A percentile compares a stretch with the other conserved stretches of the same genome.
Conservation (phyloP, 2,329 filamentous ascomycete species). For the Bipolaris zeicola region DNA sequence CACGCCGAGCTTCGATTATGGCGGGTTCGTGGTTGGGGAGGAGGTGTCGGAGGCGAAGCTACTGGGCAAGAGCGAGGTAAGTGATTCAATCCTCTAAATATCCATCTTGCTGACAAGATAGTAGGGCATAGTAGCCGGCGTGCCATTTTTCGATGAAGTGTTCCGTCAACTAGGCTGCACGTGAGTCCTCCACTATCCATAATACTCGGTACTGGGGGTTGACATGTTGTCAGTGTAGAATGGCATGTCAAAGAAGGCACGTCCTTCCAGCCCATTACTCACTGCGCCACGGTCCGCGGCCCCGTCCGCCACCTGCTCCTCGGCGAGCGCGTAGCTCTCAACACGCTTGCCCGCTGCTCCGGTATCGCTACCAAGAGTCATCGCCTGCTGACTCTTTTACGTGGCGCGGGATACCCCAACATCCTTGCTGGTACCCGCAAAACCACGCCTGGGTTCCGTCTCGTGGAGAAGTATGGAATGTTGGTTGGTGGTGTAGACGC, state of each 20-base stretch:
- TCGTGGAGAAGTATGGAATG: conserved; percentile 99
- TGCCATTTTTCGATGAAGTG: conserved; percentile 94
- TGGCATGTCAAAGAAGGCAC: conserved; percentile 84
- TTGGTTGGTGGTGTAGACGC: conserved; percentile 89
- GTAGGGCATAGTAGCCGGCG: conserved; percentile 81
- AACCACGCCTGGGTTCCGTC: conserved; percentile 91
- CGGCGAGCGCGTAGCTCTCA: conserved; percentile 92
- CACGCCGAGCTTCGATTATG: conserved; percentile 95
- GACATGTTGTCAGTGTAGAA: conserved; percentile 62
- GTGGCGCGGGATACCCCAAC: conserved; percentile 73
- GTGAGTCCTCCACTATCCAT: conserved; percentile 47
- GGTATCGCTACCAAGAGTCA: conserved; percentile 76
- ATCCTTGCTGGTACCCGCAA: conserved; percentile 94
- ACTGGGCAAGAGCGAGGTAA: conserved; percentile 62
- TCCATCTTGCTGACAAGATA: not conserved
- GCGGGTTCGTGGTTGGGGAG: conserved; percentile 92
- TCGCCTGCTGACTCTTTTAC: conserved; percentile 58
- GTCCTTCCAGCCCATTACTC: conserved; percentile 62
- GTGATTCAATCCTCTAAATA: conserved; percentile 6
- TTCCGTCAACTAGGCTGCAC: conserved; percentile 87
- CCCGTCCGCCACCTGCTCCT: conserved; percentile 83
- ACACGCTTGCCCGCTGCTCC: conserved; percentile 87
- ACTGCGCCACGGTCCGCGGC: conserved; percentile 81
- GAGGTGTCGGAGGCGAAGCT: conserved; percentile 56
- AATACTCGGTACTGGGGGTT: not conserved